phyloP scores from a whole-genome alignment of 2,329 filamentous ascomycete species.

The Mariannaea elegans region DNA sequence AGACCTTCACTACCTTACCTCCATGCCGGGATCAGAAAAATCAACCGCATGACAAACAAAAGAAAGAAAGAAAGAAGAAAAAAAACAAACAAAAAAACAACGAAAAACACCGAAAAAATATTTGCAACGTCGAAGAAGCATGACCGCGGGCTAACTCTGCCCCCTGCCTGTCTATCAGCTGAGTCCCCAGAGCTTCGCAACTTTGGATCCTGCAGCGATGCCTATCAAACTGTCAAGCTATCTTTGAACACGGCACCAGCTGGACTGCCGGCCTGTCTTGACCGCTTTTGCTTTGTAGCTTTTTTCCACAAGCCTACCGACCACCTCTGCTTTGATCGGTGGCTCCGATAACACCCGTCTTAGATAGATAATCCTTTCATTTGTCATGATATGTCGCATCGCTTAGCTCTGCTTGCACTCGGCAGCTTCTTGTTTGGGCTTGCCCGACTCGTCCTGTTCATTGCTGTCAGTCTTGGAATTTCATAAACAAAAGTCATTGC shows the following conservation, averaged over 20 bases:
- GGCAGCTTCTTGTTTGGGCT: constrained; percentile 92
- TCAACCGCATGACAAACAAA: constrained; percentile 2
- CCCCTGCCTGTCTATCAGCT: constrained; percentile 42
- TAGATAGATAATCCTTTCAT: constrained; percentile 35
- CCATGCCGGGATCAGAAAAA: constrained; percentile 31
- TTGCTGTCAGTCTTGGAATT: constrained; percentile 23
- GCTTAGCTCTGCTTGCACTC: constrained; percentile 95
- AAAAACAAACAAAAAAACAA: constrained; percentile 30
- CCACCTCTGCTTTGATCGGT: constrained; percentile 24
- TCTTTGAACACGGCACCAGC: constrained; percentile 41
- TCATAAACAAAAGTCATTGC: neutral
- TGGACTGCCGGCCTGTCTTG: constrained; percentile 36
- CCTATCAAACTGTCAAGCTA: constrained; percentile 42
- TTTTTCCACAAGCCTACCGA: constrained; percentile 27
- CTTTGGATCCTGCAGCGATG: constrained; percentile 36
- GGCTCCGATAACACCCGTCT: constrained; percentile 34
- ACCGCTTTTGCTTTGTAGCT: constrained; percentile 40
- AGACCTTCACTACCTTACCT: constrained; percentile 41
- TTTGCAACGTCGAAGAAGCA: constrained; percentile 35
- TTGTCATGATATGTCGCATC: constrained; percentile 46
- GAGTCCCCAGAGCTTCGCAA: constrained; percentile 38
- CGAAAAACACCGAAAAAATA: constrained; percentile 27
- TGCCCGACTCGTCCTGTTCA: constrained; percentile 80
- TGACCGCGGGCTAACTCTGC: constrained; percentile 36
- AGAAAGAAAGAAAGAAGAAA: constrained; percentile 12